These are phyloP conservation scores for Cordyceps cateniannulata DNA, from an alignment of 2,329 filamentous ascomycete genomes.

Conservation along the genomic window DNA sequence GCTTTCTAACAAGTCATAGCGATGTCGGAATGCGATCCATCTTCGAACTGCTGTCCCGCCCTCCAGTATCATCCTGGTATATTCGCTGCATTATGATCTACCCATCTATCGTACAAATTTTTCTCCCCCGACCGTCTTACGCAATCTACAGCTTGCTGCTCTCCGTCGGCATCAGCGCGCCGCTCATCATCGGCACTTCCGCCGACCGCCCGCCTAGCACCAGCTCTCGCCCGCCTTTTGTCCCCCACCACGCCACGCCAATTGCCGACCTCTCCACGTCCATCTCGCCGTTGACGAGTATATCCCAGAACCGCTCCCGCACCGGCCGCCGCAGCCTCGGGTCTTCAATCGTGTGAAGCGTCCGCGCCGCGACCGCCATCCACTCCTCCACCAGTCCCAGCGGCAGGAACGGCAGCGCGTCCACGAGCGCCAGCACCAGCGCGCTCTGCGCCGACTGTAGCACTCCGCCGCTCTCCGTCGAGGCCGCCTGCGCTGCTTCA, in stretches of 20 bases:
- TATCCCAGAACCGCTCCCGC: constrained; percentile 70
- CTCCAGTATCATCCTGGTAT: neutral
- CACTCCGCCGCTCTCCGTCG: constrained; percentile 22
- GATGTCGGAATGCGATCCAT: no score
- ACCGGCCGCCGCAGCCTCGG: constrained; percentile 55
- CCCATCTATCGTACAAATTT: neutral
- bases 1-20: no score
- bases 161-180: constrained; percentile 35
- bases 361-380: constrained; percentile 64
- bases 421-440: constrained; percentile 69
- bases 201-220: constrained; percentile 27
- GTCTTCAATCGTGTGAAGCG: constrained; percentile 60
- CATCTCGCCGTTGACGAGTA: constrained; percentile 76
- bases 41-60: no score
- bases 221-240: constrained; percentile 46
- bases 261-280: constrained; percentile 76
- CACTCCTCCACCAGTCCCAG: constrained; percentile 69
- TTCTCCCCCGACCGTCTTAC: no score
- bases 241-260: constrained; percentile 82
- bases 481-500: constrained; percentile 26
- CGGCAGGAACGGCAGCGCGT: constrained; percentile 69
- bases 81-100: constrained; percentile 8
- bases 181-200: constrained; percentile 45
- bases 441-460: constrained; percentile 71
- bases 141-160: constrained; percentile 30